A percentile compares a stretch with the other conserved stretches of the same genome.
Evolutionary conservation across 352 stramenopile species (phyloP).

Genomic region (Globisporangium viniferum): DNA sequence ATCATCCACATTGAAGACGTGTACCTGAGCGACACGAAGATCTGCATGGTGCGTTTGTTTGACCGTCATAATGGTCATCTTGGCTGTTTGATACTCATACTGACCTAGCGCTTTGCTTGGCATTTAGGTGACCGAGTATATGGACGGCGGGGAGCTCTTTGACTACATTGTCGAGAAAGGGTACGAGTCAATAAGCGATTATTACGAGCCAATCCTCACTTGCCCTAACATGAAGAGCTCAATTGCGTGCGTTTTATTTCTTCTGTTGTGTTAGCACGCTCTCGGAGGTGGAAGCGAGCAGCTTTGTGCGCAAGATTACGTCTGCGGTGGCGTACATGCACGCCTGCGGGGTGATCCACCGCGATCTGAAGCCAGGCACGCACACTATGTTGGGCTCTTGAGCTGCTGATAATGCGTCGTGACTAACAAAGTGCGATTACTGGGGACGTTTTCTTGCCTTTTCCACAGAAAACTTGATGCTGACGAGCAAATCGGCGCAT

Average conservation of each 20-base stretch:
- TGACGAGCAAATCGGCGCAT: slow-evolving; percentile 75
- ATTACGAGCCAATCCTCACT: not conserved
- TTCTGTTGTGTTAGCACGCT: slow-evolving; percentile 39
- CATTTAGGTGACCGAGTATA: slow-evolving; percentile 82
- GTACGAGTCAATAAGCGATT: not conserved
- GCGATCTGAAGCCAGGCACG: slow-evolving; percentile 87
- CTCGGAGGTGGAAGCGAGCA: slow-evolving; percentile 83
- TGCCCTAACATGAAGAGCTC: not conserved
- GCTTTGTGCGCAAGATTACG: slow-evolving; percentile 88
- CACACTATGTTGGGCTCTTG: not conserved
- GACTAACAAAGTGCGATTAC: not conserved
- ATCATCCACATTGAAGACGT: slow-evolving; percentile 90
- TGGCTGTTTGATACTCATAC: not conserved
- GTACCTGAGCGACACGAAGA: slow-evolving; percentile 79
- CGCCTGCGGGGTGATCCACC: slow-evolving; percentile 81
- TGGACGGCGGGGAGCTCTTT: slow-evolving; percentile 87
- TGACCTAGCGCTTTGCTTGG: not conserved
- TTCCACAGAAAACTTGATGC: slow-evolving; percentile 72
- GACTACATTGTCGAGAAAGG: slow-evolving; percentile 89
- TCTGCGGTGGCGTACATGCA: slow-evolving; percentile 90
- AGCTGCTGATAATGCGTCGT: not conserved
- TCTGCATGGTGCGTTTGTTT: slow-evolving; percentile 65
- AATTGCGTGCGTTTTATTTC: not conserved
- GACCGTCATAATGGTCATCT: not conserved
- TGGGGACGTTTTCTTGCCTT: slow-evolving; percentile 4